These are phyloP conservation scores for Yamagishiella unicocca DNA, from an alignment of 139 green algal genomes.

Conservation along the genomic window DNA sequence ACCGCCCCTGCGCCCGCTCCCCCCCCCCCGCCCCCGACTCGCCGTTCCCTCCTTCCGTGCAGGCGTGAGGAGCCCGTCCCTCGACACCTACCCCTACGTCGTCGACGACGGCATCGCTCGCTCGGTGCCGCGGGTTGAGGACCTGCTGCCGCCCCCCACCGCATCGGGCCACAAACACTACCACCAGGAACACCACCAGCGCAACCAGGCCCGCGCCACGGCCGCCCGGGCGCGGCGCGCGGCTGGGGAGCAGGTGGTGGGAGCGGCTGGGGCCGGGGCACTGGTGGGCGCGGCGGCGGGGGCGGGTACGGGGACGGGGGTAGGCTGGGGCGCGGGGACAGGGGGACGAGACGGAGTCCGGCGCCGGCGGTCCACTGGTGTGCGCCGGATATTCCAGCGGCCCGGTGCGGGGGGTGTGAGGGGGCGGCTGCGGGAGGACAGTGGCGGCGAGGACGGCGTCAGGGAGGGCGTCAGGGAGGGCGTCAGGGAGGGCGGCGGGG, in stretches of 20 bases:
- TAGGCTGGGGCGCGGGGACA: too few species aligned
- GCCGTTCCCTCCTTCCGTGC: background rate
- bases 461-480: too few species aligned
- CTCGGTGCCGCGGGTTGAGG: background rate
- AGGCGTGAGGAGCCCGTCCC: slow-evolving; percentile 6
- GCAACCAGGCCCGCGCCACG: background rate
- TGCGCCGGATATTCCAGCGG: too few species aligned
- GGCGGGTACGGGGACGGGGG: background rate
- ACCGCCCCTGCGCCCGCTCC: too few species aligned
- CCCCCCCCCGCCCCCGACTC: background rate
- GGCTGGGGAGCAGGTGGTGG: background rate
- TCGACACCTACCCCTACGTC: slow-evolving; percentile 8
- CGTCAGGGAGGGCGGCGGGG: too few species aligned
- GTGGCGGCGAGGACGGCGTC: too few species aligned
- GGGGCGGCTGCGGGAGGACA: too few species aligned
- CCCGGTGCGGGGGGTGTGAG: too few species aligned
- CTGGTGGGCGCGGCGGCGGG: background rate
- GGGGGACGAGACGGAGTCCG: too few species aligned
- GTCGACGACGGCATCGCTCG: background rate
- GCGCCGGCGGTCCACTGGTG: too few species aligned
- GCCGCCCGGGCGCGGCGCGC: background rate
- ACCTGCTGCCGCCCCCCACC: background rate
- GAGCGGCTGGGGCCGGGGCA: background rate
- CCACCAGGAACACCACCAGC: background rate
- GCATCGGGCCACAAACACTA: background rate